Percentiles rank a stretch among this genome's conserved stretches.
These are phyloP conservation scores for Trichocomaceae sp. DNA, from an alignment of 2,329 filamentous ascomycete species.

Conservation along the genomic window DNA sequence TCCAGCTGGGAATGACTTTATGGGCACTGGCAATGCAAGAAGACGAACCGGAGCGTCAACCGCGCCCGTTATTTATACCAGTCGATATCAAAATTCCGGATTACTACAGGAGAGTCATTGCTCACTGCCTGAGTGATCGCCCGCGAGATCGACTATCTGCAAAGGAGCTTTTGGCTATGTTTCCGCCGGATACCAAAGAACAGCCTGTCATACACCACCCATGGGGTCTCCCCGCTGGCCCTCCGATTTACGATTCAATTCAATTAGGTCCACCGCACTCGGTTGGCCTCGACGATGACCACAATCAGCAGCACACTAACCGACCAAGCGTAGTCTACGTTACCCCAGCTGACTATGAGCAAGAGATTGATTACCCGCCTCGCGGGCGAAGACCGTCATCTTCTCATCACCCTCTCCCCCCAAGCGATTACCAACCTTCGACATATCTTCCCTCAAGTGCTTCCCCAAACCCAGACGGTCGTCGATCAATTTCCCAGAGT, in stretches of 20 bases:
- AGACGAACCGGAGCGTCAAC: constrained; percentile 79
- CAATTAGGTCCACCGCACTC: neutral
- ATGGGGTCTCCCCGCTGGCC: constrained; percentile 3
- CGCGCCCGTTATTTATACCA: constrained; percentile 56
- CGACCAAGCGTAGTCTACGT: constrained; percentile 12
- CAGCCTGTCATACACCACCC: constrained; percentile 1
- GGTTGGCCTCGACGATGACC: constrained; percentile 7
- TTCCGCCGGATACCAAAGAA: constrained; percentile 44
- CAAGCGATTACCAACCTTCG: constrained; percentile 12
- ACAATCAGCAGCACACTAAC: neutral
- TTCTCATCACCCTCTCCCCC: constrained; percentile 2
- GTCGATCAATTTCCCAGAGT: constrained; percentile 13
- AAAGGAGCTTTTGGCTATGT: constrained; percentile 61
- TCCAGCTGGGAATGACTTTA: constrained; percentile 92
- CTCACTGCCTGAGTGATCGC: constrained; percentile 66
- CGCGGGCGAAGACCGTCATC: constrained; percentile 11
- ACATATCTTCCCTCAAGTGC: constrained; percentile 9
- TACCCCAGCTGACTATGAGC: constrained; percentile 7
- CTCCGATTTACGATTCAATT: constrained; percentile 7
- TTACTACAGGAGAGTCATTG: constrained; percentile 72
- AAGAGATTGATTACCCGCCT: constrained; percentile 13
- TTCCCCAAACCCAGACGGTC: constrained; percentile 9
- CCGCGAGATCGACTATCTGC: constrained; percentile 70
- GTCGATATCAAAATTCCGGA: constrained; percentile 56
- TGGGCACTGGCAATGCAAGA: constrained; percentile 84